A percentile compares a stretch with the other conserved stretches of the same genome.
Evolutionary conservation across 257 asterid genomes (phyloP).

Genomic region (Perilla frutescens): DNA sequence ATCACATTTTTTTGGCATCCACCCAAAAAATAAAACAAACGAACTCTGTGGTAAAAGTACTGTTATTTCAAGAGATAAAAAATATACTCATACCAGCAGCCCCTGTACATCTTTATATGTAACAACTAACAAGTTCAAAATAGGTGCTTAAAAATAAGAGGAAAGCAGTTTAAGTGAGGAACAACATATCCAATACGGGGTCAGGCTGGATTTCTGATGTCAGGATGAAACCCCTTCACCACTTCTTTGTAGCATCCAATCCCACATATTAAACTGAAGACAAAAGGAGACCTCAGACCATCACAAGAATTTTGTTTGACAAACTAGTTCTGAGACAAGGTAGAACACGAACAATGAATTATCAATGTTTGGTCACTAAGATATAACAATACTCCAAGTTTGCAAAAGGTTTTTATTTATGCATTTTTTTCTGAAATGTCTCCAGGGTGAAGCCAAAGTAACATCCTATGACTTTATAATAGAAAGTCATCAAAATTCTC

Average conservation of each 20-base stretch:
- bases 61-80: background rate
- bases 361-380: background rate
- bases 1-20: conserved; percentile 1
- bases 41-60: background rate
- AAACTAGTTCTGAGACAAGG: conserved; percentile 18
- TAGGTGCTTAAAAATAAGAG: background rate
- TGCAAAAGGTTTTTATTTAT: background rate
- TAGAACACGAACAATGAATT: conserved; percentile 20
- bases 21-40: background rate
- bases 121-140: background rate
- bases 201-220: background rate
- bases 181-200: background rate
- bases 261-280: conserved; percentile 10
- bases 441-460: background rate
- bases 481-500: too few relatives aligned
- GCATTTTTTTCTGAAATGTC: background rate
- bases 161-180: background rate
- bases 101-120: background rate
- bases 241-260: too few relatives aligned
- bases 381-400: background rate
- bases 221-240: too few relatives aligned
- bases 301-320: conserved; percentile 6
- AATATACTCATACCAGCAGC: background rate
- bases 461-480: background rate
- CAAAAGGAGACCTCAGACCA: background rate